These are phyloP conservation scores for Aspergillus coremiiformis DNA, from an alignment of 495 filamentous ascomycete species.

Conservation along the genomic window DNA sequence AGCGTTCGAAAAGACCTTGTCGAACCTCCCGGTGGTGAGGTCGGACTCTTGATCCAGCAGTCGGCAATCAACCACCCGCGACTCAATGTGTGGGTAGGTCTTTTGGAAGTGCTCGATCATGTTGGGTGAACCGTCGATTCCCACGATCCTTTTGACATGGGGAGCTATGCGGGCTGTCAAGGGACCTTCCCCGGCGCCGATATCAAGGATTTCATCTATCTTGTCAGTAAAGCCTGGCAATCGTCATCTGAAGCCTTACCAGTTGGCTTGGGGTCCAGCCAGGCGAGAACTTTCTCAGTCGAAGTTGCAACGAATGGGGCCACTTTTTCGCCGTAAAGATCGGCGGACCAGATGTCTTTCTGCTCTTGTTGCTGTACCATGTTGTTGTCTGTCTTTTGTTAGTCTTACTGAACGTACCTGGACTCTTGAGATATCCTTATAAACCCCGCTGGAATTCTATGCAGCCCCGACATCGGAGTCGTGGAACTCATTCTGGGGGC, in stretches of 20 bases:
- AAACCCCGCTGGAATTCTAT: too few species aligned
- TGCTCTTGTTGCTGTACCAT: too few species aligned
- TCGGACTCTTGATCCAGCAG: slow-evolving; percentile 24
- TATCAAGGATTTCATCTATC: slow-evolving; percentile 58
- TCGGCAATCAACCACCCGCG: slow-evolving; percentile 40
- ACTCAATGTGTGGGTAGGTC: slow-evolving; percentile 29
- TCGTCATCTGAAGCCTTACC: neutral
- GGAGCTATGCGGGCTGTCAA: slow-evolving; percentile 51
- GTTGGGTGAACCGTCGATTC: slow-evolving; percentile 56
- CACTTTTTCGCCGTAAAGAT: slow-evolving; percentile 1
- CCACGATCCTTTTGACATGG: slow-evolving; percentile 44
- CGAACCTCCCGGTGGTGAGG: slow-evolving; percentile 35
- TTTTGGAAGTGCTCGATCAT: slow-evolving; percentile 55
- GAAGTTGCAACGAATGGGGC: slow-evolving; percentile 3
- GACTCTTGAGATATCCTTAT: too few species aligned
- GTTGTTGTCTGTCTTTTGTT: too few species aligned
- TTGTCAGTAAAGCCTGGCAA: neutral
- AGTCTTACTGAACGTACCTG: too few species aligned
- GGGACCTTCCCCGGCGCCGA: slow-evolving; percentile 70
- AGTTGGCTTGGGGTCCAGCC: neutral
- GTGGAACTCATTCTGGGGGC: too few species aligned
- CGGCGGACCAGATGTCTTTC: slow-evolving; percentile 2
- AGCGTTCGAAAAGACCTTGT: slow-evolving; percentile 69
- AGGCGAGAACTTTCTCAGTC: neutral
- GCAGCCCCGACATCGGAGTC: too few species aligned